Evolutionary conservation across 2,329 filamentous ascomycete genomes (phyloP).

Genomic region (Bipolaris cookei): DNA sequence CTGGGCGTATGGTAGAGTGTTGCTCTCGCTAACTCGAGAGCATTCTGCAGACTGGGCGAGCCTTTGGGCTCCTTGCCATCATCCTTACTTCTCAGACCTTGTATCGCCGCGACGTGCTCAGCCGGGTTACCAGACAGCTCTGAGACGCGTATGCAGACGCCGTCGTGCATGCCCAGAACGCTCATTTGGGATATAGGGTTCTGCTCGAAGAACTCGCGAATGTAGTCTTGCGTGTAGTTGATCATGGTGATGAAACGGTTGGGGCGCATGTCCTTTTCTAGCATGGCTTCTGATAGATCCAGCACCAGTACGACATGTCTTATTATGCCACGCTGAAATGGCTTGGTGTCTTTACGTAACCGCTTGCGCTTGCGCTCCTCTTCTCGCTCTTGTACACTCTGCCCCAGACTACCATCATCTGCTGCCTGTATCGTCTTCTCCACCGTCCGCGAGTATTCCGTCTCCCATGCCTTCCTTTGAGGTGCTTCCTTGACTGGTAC

Average conservation of each 20-base stretch:
- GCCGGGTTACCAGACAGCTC: slow-evolving; percentile 91
- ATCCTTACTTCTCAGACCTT: slow-evolving; percentile 66
- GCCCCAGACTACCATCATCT: slow-evolving; percentile 75
- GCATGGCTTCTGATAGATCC: slow-evolving; percentile 92
- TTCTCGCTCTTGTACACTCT: slow-evolving; percentile 72
- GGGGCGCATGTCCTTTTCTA: slow-evolving; percentile 91
- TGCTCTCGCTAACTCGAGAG: slow-evolving; percentile 91
- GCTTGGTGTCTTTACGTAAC: slow-evolving; percentile 89
- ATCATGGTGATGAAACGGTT: slow-evolving; percentile 83
- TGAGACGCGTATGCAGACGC: slow-evolving; percentile 82
- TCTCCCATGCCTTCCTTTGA: slow-evolving; percentile 59
- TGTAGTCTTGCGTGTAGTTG: slow-evolving; percentile 83
- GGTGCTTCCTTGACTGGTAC: slow-evolving; percentile 30
- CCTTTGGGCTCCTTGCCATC: slow-evolving; percentile 65
- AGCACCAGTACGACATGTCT: slow-evolving; percentile 91
- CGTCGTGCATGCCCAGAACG: slow-evolving; percentile 91
- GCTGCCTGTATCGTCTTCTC: slow-evolving; percentile 65
- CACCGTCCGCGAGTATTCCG: slow-evolving; percentile 53
- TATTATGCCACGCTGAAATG: slow-evolving; percentile 94
- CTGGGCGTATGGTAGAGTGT: slow-evolving; percentile 90
- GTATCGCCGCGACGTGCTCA: slow-evolving; percentile 81
- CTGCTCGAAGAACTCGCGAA: slow-evolving; percentile 95
- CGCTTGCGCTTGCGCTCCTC: slow-evolving; percentile 83
- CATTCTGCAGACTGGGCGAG: slow-evolving; percentile 77
- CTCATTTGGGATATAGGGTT: slow-evolving; percentile 97